These are phyloP conservation scores for Sarocladium kiliense DNA, from an alignment of 2,329 filamentous ascomycete species.

Conservation along the genomic window DNA sequence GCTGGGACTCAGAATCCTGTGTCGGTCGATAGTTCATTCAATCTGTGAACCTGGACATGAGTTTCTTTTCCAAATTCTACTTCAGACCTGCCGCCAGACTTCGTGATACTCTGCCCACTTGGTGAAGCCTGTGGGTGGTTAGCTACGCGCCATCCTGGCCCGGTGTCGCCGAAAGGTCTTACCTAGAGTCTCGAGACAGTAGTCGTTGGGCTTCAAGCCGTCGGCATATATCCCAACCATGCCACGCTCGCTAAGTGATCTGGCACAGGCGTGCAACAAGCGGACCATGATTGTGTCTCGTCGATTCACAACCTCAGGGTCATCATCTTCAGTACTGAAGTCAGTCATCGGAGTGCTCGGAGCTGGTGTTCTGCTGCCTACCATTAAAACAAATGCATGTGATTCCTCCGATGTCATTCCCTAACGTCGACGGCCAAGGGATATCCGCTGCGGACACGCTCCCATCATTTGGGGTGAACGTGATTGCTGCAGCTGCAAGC, in stretches of 20 bases:
- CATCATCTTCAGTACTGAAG: constrained; percentile 30
- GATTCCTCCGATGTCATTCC: constrained; percentile 48
- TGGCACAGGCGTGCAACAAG: constrained; percentile 47
- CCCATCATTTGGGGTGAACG: constrained; percentile 43
- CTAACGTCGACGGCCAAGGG: constrained; percentile 49
- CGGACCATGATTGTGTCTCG: constrained; percentile 47
- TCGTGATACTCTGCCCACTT: constrained; percentile 56
- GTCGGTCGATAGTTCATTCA: too few species aligned
- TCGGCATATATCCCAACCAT: constrained; percentile 53
- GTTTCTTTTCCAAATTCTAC: too few species aligned
- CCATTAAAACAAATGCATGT: constrained; percentile 56
- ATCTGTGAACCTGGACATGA: too few species aligned
- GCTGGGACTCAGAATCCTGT: too few species aligned
- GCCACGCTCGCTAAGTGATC: constrained; percentile 39
- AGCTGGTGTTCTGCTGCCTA: constrained; percentile 22
- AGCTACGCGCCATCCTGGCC: not conserved
- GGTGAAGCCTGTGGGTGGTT: constrained; percentile 41
- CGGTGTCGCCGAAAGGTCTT: constrained; percentile 17
- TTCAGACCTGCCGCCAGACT: constrained; percentile 42
- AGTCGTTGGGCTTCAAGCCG: constrained; percentile 44
- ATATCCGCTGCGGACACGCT: constrained; percentile 44
- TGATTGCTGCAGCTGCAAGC: constrained; percentile 49
- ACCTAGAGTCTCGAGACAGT: constrained; percentile 49
- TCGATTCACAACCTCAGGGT: constrained; percentile 35
- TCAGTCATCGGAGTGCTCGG: constrained; percentile 10